Conservation (phyloP, 768 basidiomycete species). For the Calocybe cyanea region DNA sequence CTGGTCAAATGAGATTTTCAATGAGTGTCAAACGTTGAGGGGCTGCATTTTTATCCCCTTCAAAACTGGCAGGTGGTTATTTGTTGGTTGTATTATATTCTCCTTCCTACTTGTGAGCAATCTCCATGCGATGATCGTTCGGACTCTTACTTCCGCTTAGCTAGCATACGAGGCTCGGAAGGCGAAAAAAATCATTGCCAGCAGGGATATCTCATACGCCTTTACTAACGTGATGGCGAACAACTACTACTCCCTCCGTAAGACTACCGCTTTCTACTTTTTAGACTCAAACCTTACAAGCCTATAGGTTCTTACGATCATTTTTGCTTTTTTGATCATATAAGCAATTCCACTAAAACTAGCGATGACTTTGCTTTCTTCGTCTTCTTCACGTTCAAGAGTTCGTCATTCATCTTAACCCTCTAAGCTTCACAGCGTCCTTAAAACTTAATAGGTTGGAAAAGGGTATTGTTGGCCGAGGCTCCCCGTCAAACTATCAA, state of each 20-base stretch:
- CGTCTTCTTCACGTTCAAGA: constrained; percentile 99
- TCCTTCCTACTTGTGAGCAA: constrained; percentile 86
- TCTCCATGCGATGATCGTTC: neutral
- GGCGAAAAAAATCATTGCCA: constrained; percentile 88
- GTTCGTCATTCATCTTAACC: constrained; percentile 39
- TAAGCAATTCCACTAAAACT: constrained; percentile 91
- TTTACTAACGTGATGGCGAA: constrained; percentile 98
- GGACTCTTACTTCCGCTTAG: constrained; percentile 33
- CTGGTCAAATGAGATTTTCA: constrained; percentile 92
- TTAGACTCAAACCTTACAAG: constrained; percentile 8
- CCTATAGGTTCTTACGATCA: constrained; percentile 85
- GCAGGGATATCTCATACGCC: constrained; percentile 95
- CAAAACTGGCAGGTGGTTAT: constrained; percentile 89
- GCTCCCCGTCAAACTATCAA: constrained; percentile 98
- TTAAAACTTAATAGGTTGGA: constrained; percentile 57
- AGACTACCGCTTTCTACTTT: constrained; percentile 24
- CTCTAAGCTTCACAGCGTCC: neutral
- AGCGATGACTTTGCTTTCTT: constrained; percentile 99
- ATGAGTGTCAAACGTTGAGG: constrained; percentile 56
- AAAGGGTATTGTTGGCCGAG: constrained; percentile 85
- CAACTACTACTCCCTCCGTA: constrained; percentile 93
- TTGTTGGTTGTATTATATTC: constrained; percentile 97
- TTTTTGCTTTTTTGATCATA: constrained; percentile 98
- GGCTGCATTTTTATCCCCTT: constrained; percentile 88
- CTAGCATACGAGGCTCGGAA: constrained; percentile 91